Conservation (phyloP, 139 green algal genomes). For the Picochlorum sp. region DNA sequence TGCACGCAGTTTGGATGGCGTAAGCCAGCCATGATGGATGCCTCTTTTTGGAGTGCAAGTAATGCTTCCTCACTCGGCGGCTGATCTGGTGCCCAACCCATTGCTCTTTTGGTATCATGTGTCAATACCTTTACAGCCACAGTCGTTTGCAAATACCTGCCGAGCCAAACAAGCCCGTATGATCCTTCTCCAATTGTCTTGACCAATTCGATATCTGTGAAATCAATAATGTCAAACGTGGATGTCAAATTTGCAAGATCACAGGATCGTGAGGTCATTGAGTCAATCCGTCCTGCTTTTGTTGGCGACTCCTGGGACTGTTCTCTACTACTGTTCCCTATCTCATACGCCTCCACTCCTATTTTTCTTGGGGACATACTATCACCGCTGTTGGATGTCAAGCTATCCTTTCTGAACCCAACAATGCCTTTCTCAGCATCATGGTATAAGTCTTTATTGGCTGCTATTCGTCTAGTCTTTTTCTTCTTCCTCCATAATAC, state of each 20-base stretch:
- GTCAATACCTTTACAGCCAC: constrained; percentile 24
- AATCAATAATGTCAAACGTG: constrained; percentile 9
- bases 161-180: constrained; percentile 31
- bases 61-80: not conserved
- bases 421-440: constrained; percentile 4
- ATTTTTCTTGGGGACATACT: not conserved
- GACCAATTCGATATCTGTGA: constrained; percentile 23
- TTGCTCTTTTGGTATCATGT: not conserved
- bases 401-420: not conserved
- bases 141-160: constrained; percentile 18
- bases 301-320: constrained; percentile 3
- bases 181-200: constrained; percentile 23
- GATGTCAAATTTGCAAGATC: not conserved
- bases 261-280: not conserved
- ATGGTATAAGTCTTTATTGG: not conserved
- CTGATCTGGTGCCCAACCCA: not conserved
- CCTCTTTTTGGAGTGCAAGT: constrained; percentile 18
- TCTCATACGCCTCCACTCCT: too few species aligned
- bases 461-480: not conserved
- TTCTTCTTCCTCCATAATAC: not conserved
- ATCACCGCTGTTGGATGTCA: not conserved
- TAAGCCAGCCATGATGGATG: constrained; percentile 37
- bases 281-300: not conserved
- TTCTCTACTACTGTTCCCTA: not conserved
- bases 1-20: constrained; percentile 49